A percentile compares a stretch with the other conserved stretches of the same genome.
phyloP scores from a whole-genome alignment of 2,329 filamentous ascomycete genomes.

The Ceratocystiopsis sp. region DNA sequence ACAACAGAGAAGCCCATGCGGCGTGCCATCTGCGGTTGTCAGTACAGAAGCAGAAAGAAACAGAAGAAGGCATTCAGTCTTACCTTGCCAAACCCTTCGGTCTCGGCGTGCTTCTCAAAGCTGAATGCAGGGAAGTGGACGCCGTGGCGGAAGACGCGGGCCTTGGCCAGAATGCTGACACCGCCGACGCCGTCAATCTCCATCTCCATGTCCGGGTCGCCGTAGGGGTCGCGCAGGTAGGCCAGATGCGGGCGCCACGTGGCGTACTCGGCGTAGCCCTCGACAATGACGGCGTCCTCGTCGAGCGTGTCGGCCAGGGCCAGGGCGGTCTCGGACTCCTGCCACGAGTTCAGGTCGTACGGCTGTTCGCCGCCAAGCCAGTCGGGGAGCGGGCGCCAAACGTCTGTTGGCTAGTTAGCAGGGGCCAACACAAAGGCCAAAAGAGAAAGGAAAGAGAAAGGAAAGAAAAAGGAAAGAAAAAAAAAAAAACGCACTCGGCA shows the following conservation, averaged over 20 bases:
- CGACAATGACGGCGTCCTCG: conserved; percentile 95
- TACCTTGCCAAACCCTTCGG: conserved; percentile 96
- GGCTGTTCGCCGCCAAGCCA: conserved; percentile 98
- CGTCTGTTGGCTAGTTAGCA: conserved; percentile 37
- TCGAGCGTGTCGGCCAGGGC: conserved; percentile 87
- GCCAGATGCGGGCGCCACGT: conserved; percentile 96
- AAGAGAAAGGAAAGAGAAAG: not conserved
- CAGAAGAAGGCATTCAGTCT: conserved; percentile 7
- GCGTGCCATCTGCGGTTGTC: conserved; percentile 66
- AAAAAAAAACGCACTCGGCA: conserved; percentile 61
- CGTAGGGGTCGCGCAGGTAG: conserved; percentile 90
- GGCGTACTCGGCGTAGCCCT: conserved; percentile 96
- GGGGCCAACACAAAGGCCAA: too few species aligned
- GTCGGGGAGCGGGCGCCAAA: conserved; percentile 95
- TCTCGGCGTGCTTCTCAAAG: conserved; percentile 97
- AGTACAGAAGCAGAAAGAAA: conserved; percentile 1
- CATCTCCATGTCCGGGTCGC: conserved; percentile 99
- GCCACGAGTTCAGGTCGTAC: conserved; percentile 97
- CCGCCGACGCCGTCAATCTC: conserved; percentile 96
- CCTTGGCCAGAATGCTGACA: conserved; percentile 93
- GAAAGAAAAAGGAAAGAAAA: not conserved
- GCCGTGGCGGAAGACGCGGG: conserved; percentile 82
- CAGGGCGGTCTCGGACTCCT: conserved; percentile 93
- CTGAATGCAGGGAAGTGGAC: conserved; percentile 97
- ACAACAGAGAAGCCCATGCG: conserved; percentile 93